A percentile compares a stretch with the other conserved stretches of the same genome.
Evolutionary conservation across 176 grass and related monocot species (phyloP).

Genomic region (Oryza officinalis): DNA sequence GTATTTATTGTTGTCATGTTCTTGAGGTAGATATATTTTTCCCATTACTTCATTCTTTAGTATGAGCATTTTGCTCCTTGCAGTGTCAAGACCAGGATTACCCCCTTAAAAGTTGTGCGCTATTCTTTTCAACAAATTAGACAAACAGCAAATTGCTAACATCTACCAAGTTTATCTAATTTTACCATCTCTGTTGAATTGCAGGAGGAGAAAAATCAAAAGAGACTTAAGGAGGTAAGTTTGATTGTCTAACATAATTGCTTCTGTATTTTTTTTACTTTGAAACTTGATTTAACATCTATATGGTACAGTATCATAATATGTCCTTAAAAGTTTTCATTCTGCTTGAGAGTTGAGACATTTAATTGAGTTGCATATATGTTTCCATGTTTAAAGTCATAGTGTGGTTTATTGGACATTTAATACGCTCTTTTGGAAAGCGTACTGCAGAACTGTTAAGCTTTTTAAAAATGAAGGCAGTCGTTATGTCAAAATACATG

Average conservation of each 20-base stretch:
- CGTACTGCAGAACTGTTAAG: background rate
- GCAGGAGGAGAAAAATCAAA: conserved; percentile 67
- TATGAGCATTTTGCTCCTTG: background rate
- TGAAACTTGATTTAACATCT: background rate
- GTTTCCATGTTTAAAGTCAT: background rate
- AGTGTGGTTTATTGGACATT: background rate
- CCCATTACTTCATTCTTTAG: background rate
- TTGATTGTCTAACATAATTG: background rate
- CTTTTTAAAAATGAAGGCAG: conserved; percentile 17
- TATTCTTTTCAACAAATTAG: background rate
- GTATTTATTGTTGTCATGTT: background rate
- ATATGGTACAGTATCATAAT: background rate
- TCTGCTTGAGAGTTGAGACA: background rate
- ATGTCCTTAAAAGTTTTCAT: background rate
- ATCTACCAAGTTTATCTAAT: conserved; percentile 20
- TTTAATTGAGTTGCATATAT: background rate
- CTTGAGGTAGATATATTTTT: background rate
- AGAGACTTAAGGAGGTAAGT: conserved; percentile 78
- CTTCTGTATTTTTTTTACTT: conserved; percentile 14
- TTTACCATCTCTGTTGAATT: conserved; percentile 9
- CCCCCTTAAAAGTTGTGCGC: background rate
- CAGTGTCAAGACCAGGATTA: background rate
- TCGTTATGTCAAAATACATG: conserved; percentile 3
- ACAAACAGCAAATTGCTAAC: background rate
- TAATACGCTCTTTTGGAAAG: conserved; percentile 1